These are phyloP conservation scores for Dactylella cylindrospora DNA, from an alignment of 2,329 filamentous ascomycete species.

Conservation along the genomic window DNA sequence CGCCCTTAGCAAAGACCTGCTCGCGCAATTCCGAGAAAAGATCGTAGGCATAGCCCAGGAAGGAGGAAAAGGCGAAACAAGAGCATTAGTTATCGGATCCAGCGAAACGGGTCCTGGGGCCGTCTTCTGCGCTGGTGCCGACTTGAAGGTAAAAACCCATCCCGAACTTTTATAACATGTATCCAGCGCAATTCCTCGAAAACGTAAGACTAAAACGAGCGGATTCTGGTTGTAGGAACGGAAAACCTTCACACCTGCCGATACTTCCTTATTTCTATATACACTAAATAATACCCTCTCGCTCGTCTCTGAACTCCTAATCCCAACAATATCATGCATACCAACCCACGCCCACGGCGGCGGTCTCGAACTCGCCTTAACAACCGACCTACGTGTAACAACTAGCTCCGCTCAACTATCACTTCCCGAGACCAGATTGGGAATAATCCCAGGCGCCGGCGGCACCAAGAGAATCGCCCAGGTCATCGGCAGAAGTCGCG, in stretches of 20 bases:
- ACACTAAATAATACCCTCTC: constrained; percentile 75
- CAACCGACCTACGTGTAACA: constrained; percentile 86
- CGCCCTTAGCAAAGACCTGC: constrained; percentile 78
- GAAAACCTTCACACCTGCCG: constrained; percentile 52
- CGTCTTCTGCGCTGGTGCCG: constrained; percentile 90
- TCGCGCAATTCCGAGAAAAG: constrained; percentile 70
- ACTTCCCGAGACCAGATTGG: constrained; percentile 86
- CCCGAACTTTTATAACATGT: constrained; percentile 6
- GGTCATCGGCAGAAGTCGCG: constrained; percentile 75
- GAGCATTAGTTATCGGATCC: constrained; percentile 80
- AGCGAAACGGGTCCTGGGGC: constrained; percentile 62
- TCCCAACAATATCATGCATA: constrained; percentile 88
- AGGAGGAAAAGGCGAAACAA: constrained; percentile 61
- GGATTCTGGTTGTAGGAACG: too few species aligned
- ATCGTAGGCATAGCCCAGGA: constrained; percentile 70
- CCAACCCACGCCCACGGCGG: constrained; percentile 85
- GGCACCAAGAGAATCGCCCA: constrained; percentile 84
- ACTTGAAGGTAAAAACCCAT: constrained; percentile 68
- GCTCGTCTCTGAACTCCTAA: constrained; percentile 70
- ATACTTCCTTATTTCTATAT: constrained; percentile 75
- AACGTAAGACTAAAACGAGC: too few species aligned
- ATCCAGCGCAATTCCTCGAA: too few species aligned
- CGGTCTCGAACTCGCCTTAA: constrained; percentile 87
- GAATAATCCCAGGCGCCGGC: constrained; percentile 91
- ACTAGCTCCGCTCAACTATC: constrained; percentile 75